Evolutionary conservation across 352 stramenopile species (phyloP), one percentile per base, ranked within the genome.

Genomic region (Phytophthora megakarya): DNA sequence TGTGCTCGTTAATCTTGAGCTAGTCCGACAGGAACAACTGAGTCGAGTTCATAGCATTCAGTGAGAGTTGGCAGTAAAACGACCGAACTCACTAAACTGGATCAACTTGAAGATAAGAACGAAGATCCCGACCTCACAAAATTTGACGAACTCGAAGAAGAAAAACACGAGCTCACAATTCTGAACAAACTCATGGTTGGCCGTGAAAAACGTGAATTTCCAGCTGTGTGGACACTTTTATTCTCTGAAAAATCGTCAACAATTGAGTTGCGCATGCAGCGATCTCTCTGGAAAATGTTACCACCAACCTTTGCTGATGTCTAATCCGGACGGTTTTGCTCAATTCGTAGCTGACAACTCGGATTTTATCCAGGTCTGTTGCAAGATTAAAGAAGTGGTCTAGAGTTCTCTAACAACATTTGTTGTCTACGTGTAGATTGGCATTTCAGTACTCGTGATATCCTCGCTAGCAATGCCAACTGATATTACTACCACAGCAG

Each of bases 201-300:
- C 2, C 21, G 37, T 22, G 50, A 48, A 7, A 58, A 19, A 11
- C 38, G 37, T 32, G 11, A 13, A 32, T 58, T 49, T 18, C 50
- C 50, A 28, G 50, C 50, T 16, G 12, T 58, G n/a, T 49, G 50
- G 50, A 48, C 50, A 5, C 11, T 35, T 19, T 35, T 11, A 12
- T 35, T 15, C 8, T 11, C 3, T 3, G 30, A 35, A 30, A 23
- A 42, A 3, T 42, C 45, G n/a, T 38, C 25, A 30, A 13, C 13
- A 12, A 44, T 68, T 13, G 37, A 63, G 28, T 13, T 68, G 9
- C 46, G 44, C 5, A 47, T 68, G 19, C 51, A 68, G 50, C 15
- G 60, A 68, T 9, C 38, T 67, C 0, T 56, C 60, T n/a, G 50
- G 60, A 12, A 43, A 46, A 11, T 61, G 40, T 12, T 55, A 23